phyloP scores from a whole-genome alignment of 2,329 filamentous ascomycete species.

The Clonostachys rosea region DNA sequence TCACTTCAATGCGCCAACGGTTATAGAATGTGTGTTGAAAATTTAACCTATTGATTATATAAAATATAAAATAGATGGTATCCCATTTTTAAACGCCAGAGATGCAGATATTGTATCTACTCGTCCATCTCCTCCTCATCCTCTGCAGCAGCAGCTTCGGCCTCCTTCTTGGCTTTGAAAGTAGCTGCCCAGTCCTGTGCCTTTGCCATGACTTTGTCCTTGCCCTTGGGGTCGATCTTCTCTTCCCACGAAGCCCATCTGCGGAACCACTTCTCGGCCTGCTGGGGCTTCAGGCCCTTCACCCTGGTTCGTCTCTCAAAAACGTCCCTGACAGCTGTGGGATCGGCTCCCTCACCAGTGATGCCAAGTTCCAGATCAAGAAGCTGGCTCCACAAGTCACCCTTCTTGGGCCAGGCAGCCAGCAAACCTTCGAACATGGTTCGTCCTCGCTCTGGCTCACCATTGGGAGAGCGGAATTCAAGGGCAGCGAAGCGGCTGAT shows the following conservation, averaged over 20 bases:
- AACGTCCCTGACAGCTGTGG: conserved; percentile 61
- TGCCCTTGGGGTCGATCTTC: conserved; percentile 61
- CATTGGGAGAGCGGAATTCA: conserved; percentile 80
- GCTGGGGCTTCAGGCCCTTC: conserved; percentile 71
- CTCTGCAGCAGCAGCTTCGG: conserved; percentile 20
- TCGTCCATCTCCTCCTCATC: conserved; percentile 22
- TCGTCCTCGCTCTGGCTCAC: conserved; percentile 84
- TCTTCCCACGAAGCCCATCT: conserved; percentile 89
- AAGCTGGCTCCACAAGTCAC: conserved; percentile 90
- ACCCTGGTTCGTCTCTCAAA: conserved; percentile 75
- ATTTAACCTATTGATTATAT: background rate
- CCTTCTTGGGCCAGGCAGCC: conserved; percentile 79
- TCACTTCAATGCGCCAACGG: no score
- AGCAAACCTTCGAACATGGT: conserved; percentile 92
- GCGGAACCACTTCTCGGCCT: conserved; percentile 86
- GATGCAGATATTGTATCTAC: background rate
- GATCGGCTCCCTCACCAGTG: conserved; percentile 48
- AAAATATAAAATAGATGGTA: background rate
- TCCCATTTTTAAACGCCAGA: conserved; percentile 1
- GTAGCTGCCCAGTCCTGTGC: conserved; percentile 66
- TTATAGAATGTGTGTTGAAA: background rate
- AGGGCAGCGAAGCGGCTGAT: conserved; percentile 87
- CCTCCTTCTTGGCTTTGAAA: conserved; percentile 38
- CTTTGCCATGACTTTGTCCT: conserved; percentile 65
- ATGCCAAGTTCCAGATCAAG: conserved; percentile 75